These are phyloP conservation scores for Clitopilus hobsonii DNA, from an alignment of 768 basidiomycete genomes.

Conservation along the genomic window DNA sequence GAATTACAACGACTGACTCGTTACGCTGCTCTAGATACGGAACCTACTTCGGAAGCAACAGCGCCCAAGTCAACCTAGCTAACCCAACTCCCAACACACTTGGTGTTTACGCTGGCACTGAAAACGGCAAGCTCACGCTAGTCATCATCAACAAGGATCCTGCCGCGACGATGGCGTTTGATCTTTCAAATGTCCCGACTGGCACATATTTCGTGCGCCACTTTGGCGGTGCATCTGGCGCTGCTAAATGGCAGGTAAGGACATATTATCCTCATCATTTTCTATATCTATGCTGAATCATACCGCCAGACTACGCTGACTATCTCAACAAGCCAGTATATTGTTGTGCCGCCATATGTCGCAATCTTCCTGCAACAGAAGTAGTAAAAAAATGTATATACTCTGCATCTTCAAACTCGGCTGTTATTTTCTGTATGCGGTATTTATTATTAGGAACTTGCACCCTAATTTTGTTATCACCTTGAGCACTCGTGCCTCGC, in stretches of 20 bases:
- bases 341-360: conserved; percentile 28
- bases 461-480: too few species aligned
- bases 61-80: conserved; percentile 40
- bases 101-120: conserved; percentile 43
- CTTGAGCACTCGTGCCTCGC: too few species aligned
- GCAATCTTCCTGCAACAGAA: conserved; percentile 23
- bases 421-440: too few species aligned
- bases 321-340: conserved; percentile 24
- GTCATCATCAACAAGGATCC: conserved; percentile 53
- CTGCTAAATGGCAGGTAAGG: conserved; percentile 52
- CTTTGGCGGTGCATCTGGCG: conserved; percentile 48
- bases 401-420: too few species aligned
- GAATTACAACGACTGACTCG: not conserved
- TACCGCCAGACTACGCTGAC: conserved; percentile 24
- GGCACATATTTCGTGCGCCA: conserved; percentile 51
- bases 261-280: not conserved
- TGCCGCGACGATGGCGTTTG: conserved; percentile 30
- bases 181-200: conserved; percentile 38
- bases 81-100: conserved; percentile 34
- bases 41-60: conserved; percentile 37
- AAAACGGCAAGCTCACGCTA: conserved; percentile 33
- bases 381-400: too few species aligned
- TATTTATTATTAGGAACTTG: too few species aligned
- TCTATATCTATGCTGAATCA: not conserved
- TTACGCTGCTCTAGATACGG: conserved; percentile 26